phyloP scores from a whole-genome alignment of 1,284 basidiomycete genomes.

The Phenoliferia sp. region DNA sequence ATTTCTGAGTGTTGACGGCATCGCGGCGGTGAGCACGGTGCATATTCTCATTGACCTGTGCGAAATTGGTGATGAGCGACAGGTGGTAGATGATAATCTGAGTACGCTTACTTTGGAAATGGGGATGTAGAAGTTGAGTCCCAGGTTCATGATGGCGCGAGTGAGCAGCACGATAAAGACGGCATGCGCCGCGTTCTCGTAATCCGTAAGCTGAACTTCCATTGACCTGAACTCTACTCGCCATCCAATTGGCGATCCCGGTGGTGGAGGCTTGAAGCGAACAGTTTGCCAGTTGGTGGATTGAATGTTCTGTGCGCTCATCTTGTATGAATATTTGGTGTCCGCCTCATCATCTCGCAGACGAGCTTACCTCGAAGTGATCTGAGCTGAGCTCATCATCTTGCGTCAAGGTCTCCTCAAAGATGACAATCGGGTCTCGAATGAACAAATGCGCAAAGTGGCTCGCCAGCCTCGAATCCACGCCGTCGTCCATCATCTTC shows the following conservation, averaged over 20 bases:
- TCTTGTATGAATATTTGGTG: neutral
- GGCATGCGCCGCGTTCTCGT: slow-evolving; percentile 95
- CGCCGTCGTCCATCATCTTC: slow-evolving; percentile 66
- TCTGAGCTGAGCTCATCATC: slow-evolving; percentile 83
- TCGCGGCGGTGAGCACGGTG: slow-evolving; percentile 76
- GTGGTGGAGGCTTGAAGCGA: slow-evolving; percentile 95
- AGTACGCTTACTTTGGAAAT: slow-evolving; percentile 72
- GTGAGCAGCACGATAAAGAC: slow-evolving; percentile 92
- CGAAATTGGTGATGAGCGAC: neutral
- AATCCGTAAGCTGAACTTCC: slow-evolving; percentile 99
- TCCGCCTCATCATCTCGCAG: no score
- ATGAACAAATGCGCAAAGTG: slow-evolving; percentile 96
- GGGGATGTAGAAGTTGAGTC: slow-evolving; percentile 92
- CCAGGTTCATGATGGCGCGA: slow-evolving; percentile 83
- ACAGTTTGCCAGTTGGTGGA: slow-evolving; percentile 99
- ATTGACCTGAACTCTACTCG: slow-evolving; percentile 97
- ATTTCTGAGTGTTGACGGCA: slow-evolving; percentile 67
- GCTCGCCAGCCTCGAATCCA: slow-evolving; percentile 81
- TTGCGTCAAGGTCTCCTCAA: slow-evolving; percentile 88
- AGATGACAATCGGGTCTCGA: slow-evolving; percentile 92
- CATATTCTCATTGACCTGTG: slow-evolving; percentile 96
- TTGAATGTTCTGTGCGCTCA: slow-evolving; percentile 72
- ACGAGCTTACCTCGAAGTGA: slow-evolving; percentile 76
- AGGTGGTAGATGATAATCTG: neutral
- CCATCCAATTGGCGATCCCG: slow-evolving; percentile 90